Evolutionary conservation across 2,329 filamentous ascomycete species (phyloP).

Genomic region (Plectosphaerella cucumerina): DNA sequence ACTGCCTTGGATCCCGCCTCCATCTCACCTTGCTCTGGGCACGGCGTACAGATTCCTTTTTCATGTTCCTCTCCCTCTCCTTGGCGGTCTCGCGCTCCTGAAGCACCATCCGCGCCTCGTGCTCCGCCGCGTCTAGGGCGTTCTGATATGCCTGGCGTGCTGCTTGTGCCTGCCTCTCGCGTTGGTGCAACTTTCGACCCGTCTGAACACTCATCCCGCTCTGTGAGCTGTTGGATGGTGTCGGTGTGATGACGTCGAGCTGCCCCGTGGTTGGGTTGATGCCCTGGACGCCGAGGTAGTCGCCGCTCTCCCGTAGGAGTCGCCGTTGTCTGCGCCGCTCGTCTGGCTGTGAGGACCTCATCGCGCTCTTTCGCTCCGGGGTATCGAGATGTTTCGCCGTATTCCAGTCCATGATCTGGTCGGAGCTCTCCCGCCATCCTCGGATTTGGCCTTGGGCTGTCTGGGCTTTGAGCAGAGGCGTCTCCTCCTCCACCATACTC

Average conservation of each 20-base stretch:
- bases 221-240: constrained; percentile 42
- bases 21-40: constrained; percentile 33
- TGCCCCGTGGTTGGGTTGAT: constrained; percentile 53
- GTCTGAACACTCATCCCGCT: constrained; percentile 26
- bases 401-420: constrained; percentile 30
- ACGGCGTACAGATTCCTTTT: constrained; percentile 31
- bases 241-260: constrained; percentile 47
- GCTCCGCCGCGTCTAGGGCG: constrained; percentile 41
- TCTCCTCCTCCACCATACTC: no score
- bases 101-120: constrained; percentile 29
- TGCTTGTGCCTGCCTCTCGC: constrained; percentile 27
- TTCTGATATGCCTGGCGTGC: constrained; percentile 29
- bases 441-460: background rate
- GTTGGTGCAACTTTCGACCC: constrained; percentile 23
- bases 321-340: constrained; percentile 28
- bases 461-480: background rate
- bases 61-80: constrained; percentile 37
- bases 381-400: constrained; percentile 25
- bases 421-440: constrained; percentile 16
- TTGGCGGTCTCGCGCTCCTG: constrained; percentile 28
- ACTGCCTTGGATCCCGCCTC: constrained; percentile 40
- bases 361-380: no score
- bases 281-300: constrained; percentile 56
- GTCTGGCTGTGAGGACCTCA: background rate
- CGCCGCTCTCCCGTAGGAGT: constrained; percentile 48